Conservation (phyloP, 2,329 filamentous ascomycete species). For the Diaporthe sp. region DNA sequence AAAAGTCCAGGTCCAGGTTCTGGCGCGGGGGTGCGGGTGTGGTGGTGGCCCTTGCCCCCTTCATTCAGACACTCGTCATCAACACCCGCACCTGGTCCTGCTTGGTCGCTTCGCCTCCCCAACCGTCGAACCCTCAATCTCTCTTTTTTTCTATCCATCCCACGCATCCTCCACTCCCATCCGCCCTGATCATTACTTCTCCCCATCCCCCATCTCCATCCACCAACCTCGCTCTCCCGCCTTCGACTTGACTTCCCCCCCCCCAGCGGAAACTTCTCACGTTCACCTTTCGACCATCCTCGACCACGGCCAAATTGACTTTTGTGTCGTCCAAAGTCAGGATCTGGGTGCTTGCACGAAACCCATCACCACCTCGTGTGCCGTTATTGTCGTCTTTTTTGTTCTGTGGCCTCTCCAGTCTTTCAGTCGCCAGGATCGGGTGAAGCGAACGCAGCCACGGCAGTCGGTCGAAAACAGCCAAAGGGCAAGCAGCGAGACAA, state of each 20-base stretch:
- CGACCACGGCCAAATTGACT: constrained; percentile 50
- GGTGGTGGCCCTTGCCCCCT: constrained; percentile 27
- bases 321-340: constrained; percentile 49
- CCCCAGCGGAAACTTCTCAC: constrained; percentile 32
- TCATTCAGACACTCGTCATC: constrained; percentile 28
- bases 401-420: not conserved
- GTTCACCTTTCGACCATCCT: constrained; percentile 19
- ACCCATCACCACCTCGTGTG: constrained; percentile 36
- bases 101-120: constrained; percentile 14
- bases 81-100: constrained; percentile 1
- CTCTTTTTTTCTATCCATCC: constrained; percentile 21
- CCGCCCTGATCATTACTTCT: constrained; percentile 23
- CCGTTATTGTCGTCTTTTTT: constrained; percentile 35
- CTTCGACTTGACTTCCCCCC: constrained; percentile 31
- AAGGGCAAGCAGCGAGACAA: constrained; percentile 11
- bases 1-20: not conserved
- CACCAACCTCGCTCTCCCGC: not conserved
- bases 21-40: not conserved
- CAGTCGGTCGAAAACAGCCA: constrained; percentile 23
- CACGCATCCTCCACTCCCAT: constrained; percentile 28
- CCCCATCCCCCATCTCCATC: constrained; percentile 27
- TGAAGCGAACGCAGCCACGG: not conserved
- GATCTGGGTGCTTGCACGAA: constrained; percentile 41
- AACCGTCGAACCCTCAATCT: constrained; percentile 24
- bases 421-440: constrained; percentile 10